These are phyloP conservation scores for Pseudognaphalium luteoalbum DNA, from an alignment of 129 eudicot species.

Conservation along the genomic window DNA sequence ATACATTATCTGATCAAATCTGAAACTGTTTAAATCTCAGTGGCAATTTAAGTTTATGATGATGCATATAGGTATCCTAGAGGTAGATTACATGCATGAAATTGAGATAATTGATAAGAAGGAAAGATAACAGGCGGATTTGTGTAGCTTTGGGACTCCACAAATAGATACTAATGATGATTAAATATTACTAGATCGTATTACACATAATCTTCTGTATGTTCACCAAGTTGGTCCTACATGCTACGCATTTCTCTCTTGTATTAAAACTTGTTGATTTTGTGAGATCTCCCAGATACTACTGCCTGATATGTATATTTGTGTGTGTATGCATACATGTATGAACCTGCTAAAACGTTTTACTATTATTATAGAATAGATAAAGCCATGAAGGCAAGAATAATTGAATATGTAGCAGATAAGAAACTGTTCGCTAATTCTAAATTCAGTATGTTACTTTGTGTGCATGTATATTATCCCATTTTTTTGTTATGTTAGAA, in stretches of 20 bases:
- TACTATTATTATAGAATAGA: not conserved
- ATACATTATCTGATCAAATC: not conserved
- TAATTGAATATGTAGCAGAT: not conserved
- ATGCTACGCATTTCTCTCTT: conserved; percentile 14
- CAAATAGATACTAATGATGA: conserved; percentile 17
- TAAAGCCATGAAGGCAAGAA: conserved; percentile 1
- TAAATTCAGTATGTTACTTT: not conserved
- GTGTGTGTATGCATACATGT: not conserved
- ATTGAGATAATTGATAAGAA: conserved; percentile 17
- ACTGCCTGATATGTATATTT: conserved; percentile 1
- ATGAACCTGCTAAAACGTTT: not conserved
- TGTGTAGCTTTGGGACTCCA: conserved; percentile 24
- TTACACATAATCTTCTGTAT: conserved; percentile 4
- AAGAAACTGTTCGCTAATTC: not conserved
- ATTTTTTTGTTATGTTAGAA: not conserved
- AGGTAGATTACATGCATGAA: conserved; percentile 8
- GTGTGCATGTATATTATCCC: not conserved
- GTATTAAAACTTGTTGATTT: not conserved
- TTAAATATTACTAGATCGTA: conserved; percentile 15
- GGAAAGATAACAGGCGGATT: conserved; percentile 1
- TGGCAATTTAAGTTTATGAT: not conserved
- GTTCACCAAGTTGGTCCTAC: conserved; percentile 17
- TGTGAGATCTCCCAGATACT: not conserved
- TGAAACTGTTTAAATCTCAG: not conserved
- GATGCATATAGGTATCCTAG: not conserved